Base-by-base conservation (phyloP, 208 protist genomes). In the Wallacemonas sp. region DNA sequence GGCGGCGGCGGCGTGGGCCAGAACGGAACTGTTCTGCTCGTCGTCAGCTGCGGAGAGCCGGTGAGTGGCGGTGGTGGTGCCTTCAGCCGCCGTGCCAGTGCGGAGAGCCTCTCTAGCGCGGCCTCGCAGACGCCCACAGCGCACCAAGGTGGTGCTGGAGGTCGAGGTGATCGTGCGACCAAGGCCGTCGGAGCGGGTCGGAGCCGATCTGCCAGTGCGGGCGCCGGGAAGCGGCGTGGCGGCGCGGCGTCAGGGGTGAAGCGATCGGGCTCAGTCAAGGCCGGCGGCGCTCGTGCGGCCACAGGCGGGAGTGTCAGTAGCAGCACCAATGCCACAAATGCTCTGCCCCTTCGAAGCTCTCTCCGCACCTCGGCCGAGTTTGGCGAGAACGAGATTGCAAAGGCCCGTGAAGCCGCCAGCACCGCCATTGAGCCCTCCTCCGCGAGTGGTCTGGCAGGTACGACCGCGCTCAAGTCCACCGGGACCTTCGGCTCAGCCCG, bases 191-290 rank as follows among this genome's bases (percentile, higher is more conserved):
- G 38, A 27, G 59, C 59, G 19, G 30, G 45, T n/a, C 62, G 33
- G 9, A 44, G 62, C 17, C 62, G 46, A n/a, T 67, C 62, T 26
- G 30, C 44, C 46, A 67, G 62, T 34, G 62, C 62, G 5, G 62
- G 62, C 5, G 34, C 46, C 2, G 46, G 62, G 19, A 67, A 67
- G 24, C n/a, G 26, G 17, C n/a, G 8, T 2, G 17, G 59, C 11
- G 9, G 17, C 22, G 41, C 12, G 27, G 12, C 22, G 4, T 15
- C 59, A 21, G 59, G 42, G n/a, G 42, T 36, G 42, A 51, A 54
- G 22, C 56, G 56, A 5, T 62, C 56, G 11, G 41, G 56, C 56
- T 62, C 56, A 17, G 41, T 49, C 34, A 49, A 49, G 34, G 38
- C 41, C 38, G 41, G 41, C 11, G 26, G 17, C 19, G 21, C 47